Evolutionary conservation across 2,329 filamentous ascomycete species (phyloP).

Genomic region (Cladobotryum protrusum): DNA sequence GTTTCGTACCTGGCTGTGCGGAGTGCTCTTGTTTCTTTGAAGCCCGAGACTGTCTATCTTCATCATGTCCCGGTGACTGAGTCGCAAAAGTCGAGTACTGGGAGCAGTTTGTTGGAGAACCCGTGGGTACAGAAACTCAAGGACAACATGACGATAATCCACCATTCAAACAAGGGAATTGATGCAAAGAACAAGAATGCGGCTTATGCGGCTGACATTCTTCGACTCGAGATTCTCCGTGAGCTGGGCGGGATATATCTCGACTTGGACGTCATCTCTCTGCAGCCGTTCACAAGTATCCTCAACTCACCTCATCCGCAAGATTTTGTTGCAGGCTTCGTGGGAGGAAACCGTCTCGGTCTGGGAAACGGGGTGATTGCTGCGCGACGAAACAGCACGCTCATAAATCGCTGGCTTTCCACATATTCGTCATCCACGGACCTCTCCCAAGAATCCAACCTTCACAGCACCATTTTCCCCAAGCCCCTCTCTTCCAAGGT

Average conservation of each 20-base stretch:
- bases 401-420: constrained; percentile 12
- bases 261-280: constrained; percentile 12
- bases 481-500: constrained; percentile 1
- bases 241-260: constrained; percentile 14
- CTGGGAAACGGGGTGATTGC: constrained; percentile 14
- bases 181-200: neutral
- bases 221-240: constrained; percentile 12
- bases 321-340: constrained; percentile 11
- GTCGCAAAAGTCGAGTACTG: neutral
- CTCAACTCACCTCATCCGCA: constrained; percentile 7
- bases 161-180: constrained; percentile 3
- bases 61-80: constrained; percentile 8
- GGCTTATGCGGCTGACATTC: constrained; percentile 8
- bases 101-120: neutral
- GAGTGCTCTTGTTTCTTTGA: constrained; percentile 13
- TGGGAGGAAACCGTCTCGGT: constrained; percentile 12
- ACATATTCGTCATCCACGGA: constrained; percentile 4
- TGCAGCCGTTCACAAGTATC: constrained; percentile 9
- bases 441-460: constrained; percentile 8
- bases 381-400: constrained; percentile 13
- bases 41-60: constrained; percentile 4
- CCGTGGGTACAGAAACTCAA: constrained; percentile 11
- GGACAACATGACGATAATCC: constrained; percentile 7
- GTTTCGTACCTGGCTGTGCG: constrained; percentile 13
- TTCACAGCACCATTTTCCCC: constrained; percentile 10